A percentile compares a stretch with the other conserved stretches of the same genome.
phyloP scores from a whole-genome alignment of 2,329 filamentous ascomycete species.

The Colletotrichum agaves region DNA sequence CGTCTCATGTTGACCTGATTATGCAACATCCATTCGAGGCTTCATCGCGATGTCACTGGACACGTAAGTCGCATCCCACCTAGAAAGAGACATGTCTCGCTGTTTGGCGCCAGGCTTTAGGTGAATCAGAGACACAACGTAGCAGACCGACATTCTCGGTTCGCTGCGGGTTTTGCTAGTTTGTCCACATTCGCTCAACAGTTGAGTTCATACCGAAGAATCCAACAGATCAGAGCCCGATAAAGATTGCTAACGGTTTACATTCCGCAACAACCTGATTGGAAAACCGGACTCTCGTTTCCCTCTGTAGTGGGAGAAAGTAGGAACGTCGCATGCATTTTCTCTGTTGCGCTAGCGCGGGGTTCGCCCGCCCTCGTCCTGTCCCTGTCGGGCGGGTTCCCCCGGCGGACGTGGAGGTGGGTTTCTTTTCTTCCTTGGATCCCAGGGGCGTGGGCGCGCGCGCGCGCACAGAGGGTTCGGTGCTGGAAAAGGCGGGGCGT shows the following conservation, averaged over 20 bases:
- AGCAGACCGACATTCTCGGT: neutral
- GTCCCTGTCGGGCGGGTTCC: conserved; percentile 4
- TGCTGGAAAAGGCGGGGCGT: too few relatives aligned
- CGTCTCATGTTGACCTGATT: conserved; percentile 8
- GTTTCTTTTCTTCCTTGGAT: neutral
- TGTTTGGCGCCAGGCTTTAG: neutral
- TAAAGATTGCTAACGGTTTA: neutral
- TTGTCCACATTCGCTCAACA: neutral
- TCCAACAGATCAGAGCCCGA: conserved; percentile 8
- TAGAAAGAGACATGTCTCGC: neutral
- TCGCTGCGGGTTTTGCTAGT: neutral
- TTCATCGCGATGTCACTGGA: neutral
- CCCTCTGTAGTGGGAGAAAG: neutral
- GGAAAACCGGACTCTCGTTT: neutral
- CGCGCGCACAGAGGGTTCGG: neutral
- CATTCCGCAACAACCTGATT: neutral
- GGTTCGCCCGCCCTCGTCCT: neutral
- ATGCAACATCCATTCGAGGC: neutral
- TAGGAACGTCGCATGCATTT: conserved; percentile 6
- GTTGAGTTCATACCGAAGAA: neutral
- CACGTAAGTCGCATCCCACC: neutral
- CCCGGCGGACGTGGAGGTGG: conserved; percentile 17
- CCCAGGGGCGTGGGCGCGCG: too few relatives aligned
- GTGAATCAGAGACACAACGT: neutral
- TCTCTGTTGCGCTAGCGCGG: conserved; percentile 7